Base-by-base conservation (phyloP, 306 rosid species). In the Ziziphus jujuba region DNA sequence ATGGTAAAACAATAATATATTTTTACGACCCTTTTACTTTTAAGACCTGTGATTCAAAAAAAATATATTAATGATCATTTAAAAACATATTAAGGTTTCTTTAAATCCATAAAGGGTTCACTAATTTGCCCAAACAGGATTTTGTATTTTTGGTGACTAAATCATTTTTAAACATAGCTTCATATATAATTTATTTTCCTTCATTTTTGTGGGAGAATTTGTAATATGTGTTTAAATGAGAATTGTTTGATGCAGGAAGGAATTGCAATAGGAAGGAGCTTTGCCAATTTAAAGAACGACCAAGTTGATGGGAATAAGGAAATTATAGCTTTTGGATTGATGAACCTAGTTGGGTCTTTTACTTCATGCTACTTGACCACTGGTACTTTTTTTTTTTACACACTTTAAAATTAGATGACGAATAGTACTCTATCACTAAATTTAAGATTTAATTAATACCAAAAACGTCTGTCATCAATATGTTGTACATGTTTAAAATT, bases 321-420 rank as follows among this genome's bases (percentile, higher is more conserved):
- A 79, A 93, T 93, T 93, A 4, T 88, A 9, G 96, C 98, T 67
- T 86, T 80, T 70, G 98, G 98, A 2, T 58, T 93, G 21, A 93
- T 93, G 98, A 93, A 93, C 84, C 56, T 83, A 0, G 36, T 49
- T 28, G 98, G 98, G 44, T 93, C 98, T 63, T 80, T 84, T 67
- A 84, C 90, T 77, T 93, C 98, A 10, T 87, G 97, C 78, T 90
- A 93, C 83, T 81, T 93, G 74, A 86, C 97, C n/a, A 88, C 96
- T 10, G 98, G 98, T 87, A 81, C 1, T 13, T 48, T n/a, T 5
- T 12, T 17, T 22, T n/a, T n/a, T n/a, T n/a, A n/a, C n/a, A n/a
- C n/a, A n/a, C n/a, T n/a, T n/a, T n/a, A n/a, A 28, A 28, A 28
- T 28, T 28, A 28, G 33, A 28, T 28, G 33, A 28, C 33, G 4